phyloP scores from a whole-genome alignment of 345 rosid genomes.

The Sonneratia alba region DNA sequence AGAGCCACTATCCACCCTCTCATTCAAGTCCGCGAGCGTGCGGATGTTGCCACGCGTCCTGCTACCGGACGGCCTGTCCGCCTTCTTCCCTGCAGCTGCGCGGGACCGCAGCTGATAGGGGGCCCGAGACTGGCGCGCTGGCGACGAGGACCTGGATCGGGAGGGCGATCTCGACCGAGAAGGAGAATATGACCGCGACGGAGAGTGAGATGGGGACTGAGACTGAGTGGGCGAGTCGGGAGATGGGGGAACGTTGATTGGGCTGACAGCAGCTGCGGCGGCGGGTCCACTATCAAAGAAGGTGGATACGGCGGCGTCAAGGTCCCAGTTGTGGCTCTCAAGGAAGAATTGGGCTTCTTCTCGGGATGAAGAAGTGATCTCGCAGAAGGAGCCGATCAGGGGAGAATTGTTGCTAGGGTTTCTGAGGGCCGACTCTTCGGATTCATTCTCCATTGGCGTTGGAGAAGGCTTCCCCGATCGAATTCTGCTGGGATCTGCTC shows the following conservation, averaged over 20 bases:
- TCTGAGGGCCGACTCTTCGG: conserved; percentile 15
- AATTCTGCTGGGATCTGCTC: too few relatives aligned
- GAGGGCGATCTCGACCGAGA: conserved; percentile 51
- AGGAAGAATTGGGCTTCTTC: conserved; percentile 83
- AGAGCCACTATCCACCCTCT: conserved; percentile 24
- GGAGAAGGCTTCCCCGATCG: too few relatives aligned
- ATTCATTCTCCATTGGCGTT: conserved; percentile 21
- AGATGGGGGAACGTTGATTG: conserved; percentile 7
- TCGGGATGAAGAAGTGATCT: conserved; percentile 73
- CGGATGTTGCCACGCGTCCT: conserved; percentile 54
- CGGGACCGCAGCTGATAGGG: conserved; percentile 53
- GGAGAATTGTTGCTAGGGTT: conserved; percentile 20
- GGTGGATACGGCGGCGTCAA: conserved; percentile 85
- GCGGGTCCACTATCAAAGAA: conserved; percentile 54
- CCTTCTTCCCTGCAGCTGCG: conserved; percentile 18
- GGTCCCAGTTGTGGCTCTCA: conserved; percentile 81
- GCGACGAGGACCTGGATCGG: conserved; percentile 57
- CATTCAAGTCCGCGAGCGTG: conserved; percentile 84
- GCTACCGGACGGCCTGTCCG: conserved; percentile 30
- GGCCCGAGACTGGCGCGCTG: conserved; percentile 32
- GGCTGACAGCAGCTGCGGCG: conserved; percentile 13
- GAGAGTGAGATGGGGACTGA: conserved; percentile 20
- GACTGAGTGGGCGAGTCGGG: conserved; percentile 32
- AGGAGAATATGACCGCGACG: conserved; percentile 25
- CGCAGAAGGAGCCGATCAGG: conserved; percentile 58